phyloP scores from a whole-genome alignment of 1,284 basidiomycete species.

The Trichosporon sp. region DNA sequence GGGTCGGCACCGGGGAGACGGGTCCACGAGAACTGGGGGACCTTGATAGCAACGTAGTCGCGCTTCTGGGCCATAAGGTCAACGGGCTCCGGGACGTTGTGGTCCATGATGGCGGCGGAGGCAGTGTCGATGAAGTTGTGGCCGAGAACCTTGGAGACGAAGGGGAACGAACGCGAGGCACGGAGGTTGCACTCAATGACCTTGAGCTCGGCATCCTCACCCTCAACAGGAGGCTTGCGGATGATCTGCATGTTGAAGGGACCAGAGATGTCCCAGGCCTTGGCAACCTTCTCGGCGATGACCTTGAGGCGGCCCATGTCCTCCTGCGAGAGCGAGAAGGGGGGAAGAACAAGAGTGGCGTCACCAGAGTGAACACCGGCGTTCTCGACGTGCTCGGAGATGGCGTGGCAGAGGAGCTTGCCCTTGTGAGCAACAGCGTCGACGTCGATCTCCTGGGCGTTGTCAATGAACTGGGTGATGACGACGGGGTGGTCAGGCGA shows the following conservation, averaged over 20 bases:
- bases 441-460: conserved; percentile 95
- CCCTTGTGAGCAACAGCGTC: conserved; percentile 96
- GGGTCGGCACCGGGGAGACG: conserved; percentile 82
- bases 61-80: conserved; percentile 87
- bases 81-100: conserved; percentile 82
- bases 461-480: conserved; percentile 97
- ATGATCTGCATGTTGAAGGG: conserved; percentile 99
- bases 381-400: conserved; percentile 98
- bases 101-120: conserved; percentile 81
- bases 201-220: conserved; percentile 67
- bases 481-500: conserved; percentile 97
- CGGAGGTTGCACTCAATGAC: conserved; percentile 99
- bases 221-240: conserved; percentile 64
- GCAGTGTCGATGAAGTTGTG: conserved; percentile 96
- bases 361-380: conserved; percentile 99
- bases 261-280: conserved; percentile 92
- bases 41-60: conserved; percentile 95
- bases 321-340: conserved; percentile 69
- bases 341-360: conserved; percentile 96
- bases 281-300: conserved; percentile 91
- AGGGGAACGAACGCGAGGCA: conserved; percentile 97
- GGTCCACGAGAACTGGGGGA: conserved; percentile 98
- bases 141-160: conserved; percentile 96
- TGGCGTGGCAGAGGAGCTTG: conserved; percentile 87
- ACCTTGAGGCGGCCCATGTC: conserved; percentile 83